Base-by-base conservation (phyloP, 129 eudicot genomes). In the Lonicera japonica region DNA sequence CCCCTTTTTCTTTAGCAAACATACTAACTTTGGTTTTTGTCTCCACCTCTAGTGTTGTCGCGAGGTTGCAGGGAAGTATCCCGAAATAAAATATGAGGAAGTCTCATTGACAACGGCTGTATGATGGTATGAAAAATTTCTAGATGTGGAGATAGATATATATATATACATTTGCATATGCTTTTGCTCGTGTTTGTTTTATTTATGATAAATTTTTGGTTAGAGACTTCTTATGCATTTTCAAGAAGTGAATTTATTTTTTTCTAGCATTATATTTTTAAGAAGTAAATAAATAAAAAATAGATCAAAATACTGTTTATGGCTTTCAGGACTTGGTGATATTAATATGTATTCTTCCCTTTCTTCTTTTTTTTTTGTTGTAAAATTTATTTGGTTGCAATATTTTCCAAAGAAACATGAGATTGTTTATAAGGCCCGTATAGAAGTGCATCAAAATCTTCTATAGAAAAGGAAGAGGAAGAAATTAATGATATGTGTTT, bases 1-100 rank as follows among this genome's bases (percentile, higher is more conserved):
- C n/a, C n/a, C 20, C 3, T 22, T 16, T 12, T 63, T 29, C 11
- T 25, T 52, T 57, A 53, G 8, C 64, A 51, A n/a, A 23, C n/a
- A 25, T 73, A 57, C 54, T 77, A 39, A 75, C 29, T 41, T 51
- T 54, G 24, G 11, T 65, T 21, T 29, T 19, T 61, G 54, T 7
- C 15, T 4, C 43, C 60, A 59, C 41, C 53, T 60, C 52, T 82
- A 92, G 98, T 92, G 98, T 73, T 92, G 98, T 67, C 88, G 95
- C 13, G 98, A 92, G 79, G 98, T 92, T 60, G 96, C 98, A 45
- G 95, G 82, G 83, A 92, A 92, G 83, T 87, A 92, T 72, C 98
- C 98, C 56, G 96, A 92, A 58, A 87, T 92, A n/a, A 71, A 43
- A 71, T 92, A 92, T 54, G 98, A 92, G 75, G 98, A 92, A 82